Evolutionary conservation across 805 yeast genomes (phyloP).

Genomic region (Hanseniaspora mollemarum): DNA sequence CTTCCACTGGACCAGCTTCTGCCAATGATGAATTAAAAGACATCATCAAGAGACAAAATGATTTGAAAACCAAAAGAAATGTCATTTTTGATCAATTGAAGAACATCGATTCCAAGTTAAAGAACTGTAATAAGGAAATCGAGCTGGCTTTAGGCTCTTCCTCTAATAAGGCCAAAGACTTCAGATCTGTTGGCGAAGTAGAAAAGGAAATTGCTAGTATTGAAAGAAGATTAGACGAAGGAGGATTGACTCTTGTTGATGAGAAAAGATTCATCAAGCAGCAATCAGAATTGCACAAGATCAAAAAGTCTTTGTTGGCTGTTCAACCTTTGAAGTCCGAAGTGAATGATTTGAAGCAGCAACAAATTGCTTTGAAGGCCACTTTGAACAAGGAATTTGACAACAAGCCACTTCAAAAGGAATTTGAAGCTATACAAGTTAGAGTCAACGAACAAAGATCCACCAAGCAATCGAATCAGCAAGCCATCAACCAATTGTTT

Average conservation of each 20-base stretch:
- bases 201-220: slow-evolving; percentile 52
- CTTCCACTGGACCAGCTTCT: slow-evolving; percentile 45
- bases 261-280: slow-evolving; percentile 81
- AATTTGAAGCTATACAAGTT: slow-evolving; percentile 58
- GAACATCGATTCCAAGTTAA: slow-evolving; percentile 54
- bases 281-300: slow-evolving; percentile 68
- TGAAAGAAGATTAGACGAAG: slow-evolving; percentile 66
- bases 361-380: slow-evolving; percentile 64
- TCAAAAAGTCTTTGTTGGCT: slow-evolving; percentile 63
- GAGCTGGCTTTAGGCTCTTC: slow-evolving; percentile 36
- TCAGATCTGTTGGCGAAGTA: slow-evolving; percentile 56
- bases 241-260: slow-evolving; percentile 74
- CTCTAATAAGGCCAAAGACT: slow-evolving; percentile 43
- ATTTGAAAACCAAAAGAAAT: slow-evolving; percentile 37
- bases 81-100: slow-evolving; percentile 54
- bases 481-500: slow-evolving; percentile 53
- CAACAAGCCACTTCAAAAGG: slow-evolving; percentile 54
- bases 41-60: slow-evolving; percentile 38
- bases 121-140: slow-evolving; percentile 65
- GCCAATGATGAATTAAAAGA: slow-evolving; percentile 39
- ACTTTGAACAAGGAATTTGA: slow-evolving; percentile 39
- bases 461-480: slow-evolving; percentile 48
- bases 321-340: slow-evolving; percentile 66
- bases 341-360: slow-evolving; percentile 65
- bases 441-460: slow-evolving; percentile 56